Evolutionary conservation across 2,329 filamentous ascomycete species (phyloP).

Genomic region (Phaeosphaeriaceae sp.): DNA sequence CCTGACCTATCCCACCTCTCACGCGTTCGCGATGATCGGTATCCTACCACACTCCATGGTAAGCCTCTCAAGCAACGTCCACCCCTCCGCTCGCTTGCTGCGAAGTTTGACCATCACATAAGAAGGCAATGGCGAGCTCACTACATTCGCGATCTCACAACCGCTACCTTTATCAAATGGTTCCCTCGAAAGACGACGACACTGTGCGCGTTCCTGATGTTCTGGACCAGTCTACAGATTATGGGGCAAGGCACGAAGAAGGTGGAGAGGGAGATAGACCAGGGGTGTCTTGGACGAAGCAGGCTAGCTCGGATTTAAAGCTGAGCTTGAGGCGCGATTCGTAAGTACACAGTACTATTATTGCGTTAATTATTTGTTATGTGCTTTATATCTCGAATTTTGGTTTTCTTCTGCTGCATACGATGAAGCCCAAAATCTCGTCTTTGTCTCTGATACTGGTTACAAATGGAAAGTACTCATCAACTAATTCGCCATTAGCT

Average conservation of each 20-base stretch:
- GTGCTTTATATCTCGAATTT: too few relatives aligned
- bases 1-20: too few relatives aligned
- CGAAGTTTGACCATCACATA: too few relatives aligned
- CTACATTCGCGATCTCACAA: not conserved
- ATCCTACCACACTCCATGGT: too few relatives aligned
- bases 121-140: too few relatives aligned
- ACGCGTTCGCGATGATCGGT: too few relatives aligned
- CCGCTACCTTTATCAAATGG: slow-evolving; percentile 26
- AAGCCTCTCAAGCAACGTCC: too few relatives aligned
- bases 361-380: not conserved
- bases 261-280: not conserved
- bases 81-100: too few relatives aligned
- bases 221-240: not conserved
- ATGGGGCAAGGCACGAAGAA: not conserved
- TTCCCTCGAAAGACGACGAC: slow-evolving; percentile 18
- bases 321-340: slow-evolving; percentile 15
- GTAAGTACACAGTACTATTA: slow-evolving; percentile 11
- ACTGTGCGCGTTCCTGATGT: slow-evolving; percentile 1
- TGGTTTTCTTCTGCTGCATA: too few relatives aligned
- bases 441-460: too few relatives aligned
- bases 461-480: too few relatives aligned
- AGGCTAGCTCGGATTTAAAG: slow-evolving; percentile 18
- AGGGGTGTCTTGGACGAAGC: slow-evolving; percentile 17
- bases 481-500: slow-evolving; percentile 39
- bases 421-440: too few relatives aligned